Evolutionary conservation across 2,329 filamentous ascomycete genomes (phyloP).

Genomic region (Trichoderma polysporum): DNA sequence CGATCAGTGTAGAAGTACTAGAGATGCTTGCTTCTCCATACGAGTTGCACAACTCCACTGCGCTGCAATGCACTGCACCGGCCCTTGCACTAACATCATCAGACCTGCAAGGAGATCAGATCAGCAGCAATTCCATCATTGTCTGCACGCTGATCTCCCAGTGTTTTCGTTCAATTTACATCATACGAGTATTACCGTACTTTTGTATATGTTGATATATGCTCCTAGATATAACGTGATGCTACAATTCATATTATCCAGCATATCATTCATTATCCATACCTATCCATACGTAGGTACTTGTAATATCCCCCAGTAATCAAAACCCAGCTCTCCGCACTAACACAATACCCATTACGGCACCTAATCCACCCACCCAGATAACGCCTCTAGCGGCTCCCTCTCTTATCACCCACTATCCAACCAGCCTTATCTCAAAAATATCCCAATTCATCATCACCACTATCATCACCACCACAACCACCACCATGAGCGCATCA

Average conservation of each 20-base stretch:
- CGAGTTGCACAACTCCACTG: neutral
- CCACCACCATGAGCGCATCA: neutral
- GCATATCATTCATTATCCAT: neutral
- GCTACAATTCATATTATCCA: neutral
- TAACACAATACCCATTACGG: neutral
- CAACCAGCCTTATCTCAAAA: neutral
- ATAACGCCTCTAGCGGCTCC: neutral
- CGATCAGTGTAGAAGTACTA: neutral
- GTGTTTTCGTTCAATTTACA: too few relatives aligned
- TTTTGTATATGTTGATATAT: neutral
- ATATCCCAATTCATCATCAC: neutral
- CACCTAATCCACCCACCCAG: neutral
- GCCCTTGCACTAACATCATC: neutral
- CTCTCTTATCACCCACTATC: constrained; percentile 1
- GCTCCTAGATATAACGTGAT: neutral
- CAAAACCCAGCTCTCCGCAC: neutral
- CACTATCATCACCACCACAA: neutral
- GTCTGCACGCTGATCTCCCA: too few relatives aligned
- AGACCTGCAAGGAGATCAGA: neutral
- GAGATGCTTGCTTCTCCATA: neutral
- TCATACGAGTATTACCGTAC: too few relatives aligned
- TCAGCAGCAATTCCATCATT: neutral
- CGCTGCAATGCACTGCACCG: neutral
- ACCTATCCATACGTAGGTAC: too few relatives aligned
- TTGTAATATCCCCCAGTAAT: too few relatives aligned